Evolutionary conservation across 2,329 filamentous ascomycete species (phyloP), one percentile per base, ranked within the genome.

Genomic region (Annulohypoxylon truncatum): DNA sequence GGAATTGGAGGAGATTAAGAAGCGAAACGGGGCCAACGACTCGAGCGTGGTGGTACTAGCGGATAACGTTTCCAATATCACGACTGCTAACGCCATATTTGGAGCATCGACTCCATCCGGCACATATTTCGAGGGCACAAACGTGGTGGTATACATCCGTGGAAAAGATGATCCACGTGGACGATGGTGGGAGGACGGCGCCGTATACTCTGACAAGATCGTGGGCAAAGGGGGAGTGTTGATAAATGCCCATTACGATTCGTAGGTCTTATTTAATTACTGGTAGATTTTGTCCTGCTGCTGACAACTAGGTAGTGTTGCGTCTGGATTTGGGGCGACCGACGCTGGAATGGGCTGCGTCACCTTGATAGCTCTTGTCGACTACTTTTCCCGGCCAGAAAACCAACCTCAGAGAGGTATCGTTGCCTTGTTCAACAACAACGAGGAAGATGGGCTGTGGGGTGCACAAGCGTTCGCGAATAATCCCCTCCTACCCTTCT

Each of bases 231-330:
- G 92, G 15, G 93, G 94, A 29, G 93, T 97, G 15, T 85, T 99
- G 46, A 92, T 98, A 71, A 98, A 97, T 77, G 94, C 95, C 15
- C 96, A 98, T 77, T 97, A 96, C 76, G 96, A 97, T 79, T 87
- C 86, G 84, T 86, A 74, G 71, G 84, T 77, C 5, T 12, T 18
- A 8, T 7, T 40, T 8, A 10, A 18, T 6, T 3, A 13, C 35
- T 4, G 7, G n/a, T 13, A 40, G 10, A 2, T 26, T 5, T 18
- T 38, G 29, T 42, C 13, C 26, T 12, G 28, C 74, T 76, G 50
- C 74, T 76, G 50, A 76, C 53, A 12, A 9, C 18, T 5, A 51
- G 3, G 71, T 60, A 94, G 92, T 62, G 96, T 98, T 4, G 92
- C 94, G 12, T 97, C 94, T 2, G 94, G 93, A 0, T 97, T 90